Evolutionary conservation across 176 grass and related monocot species (phyloP).

Genomic region (Aegilops umbellulata): DNA sequence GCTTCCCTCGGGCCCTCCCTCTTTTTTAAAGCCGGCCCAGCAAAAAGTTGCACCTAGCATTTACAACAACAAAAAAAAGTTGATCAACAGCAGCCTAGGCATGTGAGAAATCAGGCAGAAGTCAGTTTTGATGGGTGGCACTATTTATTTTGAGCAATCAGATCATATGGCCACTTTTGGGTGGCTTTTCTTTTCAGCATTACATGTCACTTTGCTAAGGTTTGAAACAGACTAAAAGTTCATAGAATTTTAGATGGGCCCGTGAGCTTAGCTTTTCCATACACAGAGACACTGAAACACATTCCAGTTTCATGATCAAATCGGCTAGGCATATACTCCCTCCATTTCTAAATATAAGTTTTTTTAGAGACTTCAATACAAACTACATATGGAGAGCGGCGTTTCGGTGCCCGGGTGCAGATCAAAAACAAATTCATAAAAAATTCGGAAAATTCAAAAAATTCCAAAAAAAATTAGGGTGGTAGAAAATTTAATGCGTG

Average conservation of each 20-base stretch:
- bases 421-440: no score
- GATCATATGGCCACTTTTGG: neutral
- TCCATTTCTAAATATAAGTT: no score
- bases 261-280: neutral
- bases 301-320: neutral
- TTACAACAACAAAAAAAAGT: neutral
- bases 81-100: neutral
- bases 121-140: neutral
- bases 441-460: no score
- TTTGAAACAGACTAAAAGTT: constrained; percentile 5
- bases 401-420: no score
- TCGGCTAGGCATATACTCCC: neutral
- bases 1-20: neutral
- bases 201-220: neutral
- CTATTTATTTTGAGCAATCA: neutral
- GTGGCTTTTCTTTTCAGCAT: neutral
- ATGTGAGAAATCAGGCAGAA: neutral
- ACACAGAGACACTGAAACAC: neutral
- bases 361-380: no score
- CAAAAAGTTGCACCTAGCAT: neutral
- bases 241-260: neutral
- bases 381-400: no score
- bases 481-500: no score
- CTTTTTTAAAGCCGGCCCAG: neutral
- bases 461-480: no score